Base-by-base conservation (phyloP, 2,329 filamentous ascomycete genomes). In the Arthrobotrys megalospora region DNA sequence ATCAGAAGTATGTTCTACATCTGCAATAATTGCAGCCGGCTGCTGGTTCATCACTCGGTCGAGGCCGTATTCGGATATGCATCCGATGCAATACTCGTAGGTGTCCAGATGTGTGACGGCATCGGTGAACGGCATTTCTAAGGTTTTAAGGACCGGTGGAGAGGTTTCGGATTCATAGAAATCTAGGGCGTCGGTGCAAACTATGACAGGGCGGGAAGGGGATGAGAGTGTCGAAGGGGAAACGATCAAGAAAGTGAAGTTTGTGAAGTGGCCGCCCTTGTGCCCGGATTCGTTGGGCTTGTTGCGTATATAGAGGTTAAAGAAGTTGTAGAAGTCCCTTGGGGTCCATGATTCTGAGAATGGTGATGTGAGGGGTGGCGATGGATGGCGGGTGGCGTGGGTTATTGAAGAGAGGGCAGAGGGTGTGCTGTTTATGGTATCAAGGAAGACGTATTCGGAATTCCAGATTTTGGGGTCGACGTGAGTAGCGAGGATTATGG, bases 11-110 rank as follows among this genome's bases (percentile, higher is more conserved):
- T 19, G 43, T 36, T 60, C 34, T 3, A 60, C 19, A 12, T 60
- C 34, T 12, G 38, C 19, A 3, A 58, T 38, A 32, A 60, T 41
- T 11, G 28, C 34, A 1, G 53, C 34, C 24, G 34, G 34, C 12
- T 21, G 53, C 28, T 34, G 45, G 19, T 43, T 48, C 43, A 65
- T 65, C 3, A 48, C 45, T 11, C 36, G 11, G 7, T 43, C 6
- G 8, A 36, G 32, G 4, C 16, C 47, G 21, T 38, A 55, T 19
- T 67, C 47, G 16, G 63, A 66, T 4, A 55, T 67, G 19, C 64
- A 55, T 28, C 41, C 47, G 16, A 67, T 24, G 36, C 64, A 67
- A 24, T 32, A 41, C 47, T 67, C 64, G 12, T 67, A 67, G 11
- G 21, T 16, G 19, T 67, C 64, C 16, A 67, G 32, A 28, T 24